Conservation (phyloP, 805 yeast species). For the Saccharomycopsis lassenensis region DNA sequence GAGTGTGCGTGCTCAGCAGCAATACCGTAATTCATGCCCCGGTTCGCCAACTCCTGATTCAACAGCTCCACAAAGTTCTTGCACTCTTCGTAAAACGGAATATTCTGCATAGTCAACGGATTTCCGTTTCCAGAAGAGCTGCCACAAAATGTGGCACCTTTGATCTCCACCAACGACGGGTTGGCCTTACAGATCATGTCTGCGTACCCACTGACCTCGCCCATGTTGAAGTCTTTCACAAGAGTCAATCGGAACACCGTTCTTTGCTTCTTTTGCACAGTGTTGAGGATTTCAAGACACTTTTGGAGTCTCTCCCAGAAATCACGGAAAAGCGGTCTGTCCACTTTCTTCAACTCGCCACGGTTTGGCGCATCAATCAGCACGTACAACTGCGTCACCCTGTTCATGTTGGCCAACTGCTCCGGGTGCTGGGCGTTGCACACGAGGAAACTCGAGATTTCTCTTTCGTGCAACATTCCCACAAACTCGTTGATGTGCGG, state of each 20-base stretch:
- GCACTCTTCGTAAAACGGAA: conserved; percentile 90
- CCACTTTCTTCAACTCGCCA: conserved; percentile 67
- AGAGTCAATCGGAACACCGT: conserved; percentile 85
- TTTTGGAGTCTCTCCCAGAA: conserved; percentile 82
- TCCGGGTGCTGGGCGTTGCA: conserved; percentile 97
- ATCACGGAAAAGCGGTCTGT: conserved; percentile 80
- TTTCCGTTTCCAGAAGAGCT: conserved; percentile 75
- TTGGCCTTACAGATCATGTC: conserved; percentile 71
- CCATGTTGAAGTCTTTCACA: conserved; percentile 88
- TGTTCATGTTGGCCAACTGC: conserved; percentile 52
- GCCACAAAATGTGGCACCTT: conserved; percentile 95
- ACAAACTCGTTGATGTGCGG: conserved; percentile 85
- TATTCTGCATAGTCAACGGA: conserved; percentile 89
- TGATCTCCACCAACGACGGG: conserved; percentile 85
- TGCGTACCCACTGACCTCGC: conserved; percentile 69
- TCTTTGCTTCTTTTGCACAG: conserved; percentile 69
- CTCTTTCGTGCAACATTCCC: conserved; percentile 65
- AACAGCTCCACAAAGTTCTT: conserved; percentile 58
- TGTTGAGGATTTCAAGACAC: conserved; percentile 69
- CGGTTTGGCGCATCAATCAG: conserved; percentile 92
- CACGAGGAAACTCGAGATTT: conserved; percentile 78
- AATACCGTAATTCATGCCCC: conserved; percentile 66
- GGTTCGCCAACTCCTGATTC: conserved; percentile 45
- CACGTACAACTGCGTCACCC: conserved; percentile 85
- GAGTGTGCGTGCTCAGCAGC: conserved; percentile 96